Evolutionary conservation across 192 early-diverging fungal species (phyloP), one percentile per base, ranked within the genome.

Genomic region (Piromyces finnis): DNA sequence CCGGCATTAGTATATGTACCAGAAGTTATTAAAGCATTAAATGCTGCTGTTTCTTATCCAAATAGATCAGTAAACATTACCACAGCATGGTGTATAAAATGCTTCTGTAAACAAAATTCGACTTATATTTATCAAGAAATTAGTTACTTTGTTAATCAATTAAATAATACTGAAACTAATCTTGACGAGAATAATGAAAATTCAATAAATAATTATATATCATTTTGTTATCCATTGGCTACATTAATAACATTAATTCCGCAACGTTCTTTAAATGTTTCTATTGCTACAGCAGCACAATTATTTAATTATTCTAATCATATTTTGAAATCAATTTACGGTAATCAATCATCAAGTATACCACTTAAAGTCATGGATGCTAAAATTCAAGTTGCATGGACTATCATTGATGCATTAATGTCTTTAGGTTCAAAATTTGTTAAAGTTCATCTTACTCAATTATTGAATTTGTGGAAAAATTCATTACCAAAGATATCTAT

Each of bases 351-450:
- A 12, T 30, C 85, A 28, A 85, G 85, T 79, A 92, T 91, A 83
- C 92, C 94, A 28, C 77, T 86, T 3, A 82, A 84, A 35, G 85
- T 93, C 29, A 89, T 89, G 14, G 85, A 85, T 79, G 86, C 88
- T 27, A 93, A 95, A 77, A 78, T 88, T 16, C 90, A 93, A 37
- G 90, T 94, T 16, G 93, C 89, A 0, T 96, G 95, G 95, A 91
- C 86, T 15, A 83, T 96, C 14, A 88, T 96, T 13, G 91, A 91
- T 3, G 85, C 90, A 0, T 82, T 96, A 28, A 92, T 94, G 90
- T 87, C 87, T 32, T 84, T 96, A 9, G 95, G 95, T 0, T 92
- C 94, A 12, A 90, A 94, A 68, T 92, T 96, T 82, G 93, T 94
- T 36, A 89, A 88, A 41, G 88, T 95, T 59, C 93, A 96, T 82